Conservation (phyloP, 176 grass and related monocot species). For the Lolium perenne region DNA sequence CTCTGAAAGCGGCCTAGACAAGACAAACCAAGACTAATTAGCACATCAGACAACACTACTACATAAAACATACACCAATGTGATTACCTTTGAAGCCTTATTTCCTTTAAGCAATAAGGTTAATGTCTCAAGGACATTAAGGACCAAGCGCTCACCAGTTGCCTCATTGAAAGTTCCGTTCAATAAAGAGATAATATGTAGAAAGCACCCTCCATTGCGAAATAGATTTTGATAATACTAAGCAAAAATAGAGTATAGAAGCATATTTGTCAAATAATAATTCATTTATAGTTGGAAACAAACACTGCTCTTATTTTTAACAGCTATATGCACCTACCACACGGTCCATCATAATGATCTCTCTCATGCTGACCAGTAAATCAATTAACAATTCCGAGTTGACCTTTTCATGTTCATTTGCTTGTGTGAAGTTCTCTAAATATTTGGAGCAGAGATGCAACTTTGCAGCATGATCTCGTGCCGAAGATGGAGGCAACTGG, state of each 20-base stretch:
- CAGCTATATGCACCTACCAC: slow-evolving; percentile 46
- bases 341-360: slow-evolving; percentile 69
- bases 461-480: slow-evolving; percentile 69
- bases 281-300: slow-evolving; percentile 28
- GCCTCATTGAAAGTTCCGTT: slow-evolving; percentile 67
- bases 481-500: slow-evolving; percentile 61
- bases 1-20: slow-evolving; percentile 66
- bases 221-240: slow-evolving; percentile 84
- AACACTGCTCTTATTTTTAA: slow-evolving; percentile 31
- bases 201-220: slow-evolving; percentile 73
- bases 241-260: slow-evolving; percentile 36
- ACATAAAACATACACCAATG: slow-evolving; percentile 22
- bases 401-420: slow-evolving; percentile 64
- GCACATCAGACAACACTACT: slow-evolving; percentile 5
- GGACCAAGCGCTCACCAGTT: slow-evolving; percentile 68
- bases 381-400: slow-evolving; percentile 62
- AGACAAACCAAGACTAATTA: slow-evolving; percentile 38
- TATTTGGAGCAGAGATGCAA: slow-evolving; percentile 84
- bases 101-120: slow-evolving; percentile 73
- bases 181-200: slow-evolving; percentile 76
- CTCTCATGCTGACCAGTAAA: slow-evolving; percentile 72
- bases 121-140: slow-evolving; percentile 76
- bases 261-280: slow-evolving; percentile 37
- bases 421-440: slow-evolving; percentile 71
- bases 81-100: slow-evolving; percentile 66